Percentiles rank a stretch among this genome's conserved stretches.
Conservation (phyloP, 1,139 yeast species). For the Kurtzmaniella quercitrusa region DNA sequence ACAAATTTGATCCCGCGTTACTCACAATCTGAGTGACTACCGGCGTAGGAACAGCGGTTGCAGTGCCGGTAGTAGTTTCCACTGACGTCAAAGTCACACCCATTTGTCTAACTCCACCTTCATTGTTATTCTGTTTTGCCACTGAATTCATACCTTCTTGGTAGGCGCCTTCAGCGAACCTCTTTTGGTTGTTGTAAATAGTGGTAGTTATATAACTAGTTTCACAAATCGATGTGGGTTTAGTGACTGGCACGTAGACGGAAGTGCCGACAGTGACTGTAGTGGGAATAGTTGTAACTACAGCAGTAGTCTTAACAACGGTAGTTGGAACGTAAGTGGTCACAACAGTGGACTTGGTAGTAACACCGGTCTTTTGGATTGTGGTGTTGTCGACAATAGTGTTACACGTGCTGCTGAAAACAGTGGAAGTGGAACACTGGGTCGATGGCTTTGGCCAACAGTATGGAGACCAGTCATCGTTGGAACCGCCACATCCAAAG, state of each 20-base stretch:
- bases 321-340: background rate
- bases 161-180: too few species aligned
- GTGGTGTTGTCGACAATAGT: background rate
- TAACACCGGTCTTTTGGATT: background rate
- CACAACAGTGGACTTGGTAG: background rate
- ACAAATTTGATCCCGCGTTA: background rate
- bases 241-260: too few species aligned
- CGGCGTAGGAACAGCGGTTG: background rate
- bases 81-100: too few species aligned
- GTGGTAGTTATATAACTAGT: too few species aligned
- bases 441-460: slow-evolving; percentile 8
- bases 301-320: background rate
- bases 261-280: too few species aligned
- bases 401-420: background rate
- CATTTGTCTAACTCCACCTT: too few species aligned
- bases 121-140: too few species aligned
- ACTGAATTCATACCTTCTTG: too few species aligned
- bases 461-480: slow-evolving; percentile 6
- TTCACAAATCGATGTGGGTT: too few species aligned
- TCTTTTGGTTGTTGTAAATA: too few species aligned
- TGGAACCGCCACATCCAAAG: slow-evolving; percentile 5
- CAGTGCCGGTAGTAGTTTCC: too few species aligned
- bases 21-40: background rate
- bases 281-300: background rate
- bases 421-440: background rate